Percentiles rank a stretch among this genome's conserved stretches.
Conservation (phyloP, 257 asterid genomes). For the Fraxinus excelsior region DNA sequence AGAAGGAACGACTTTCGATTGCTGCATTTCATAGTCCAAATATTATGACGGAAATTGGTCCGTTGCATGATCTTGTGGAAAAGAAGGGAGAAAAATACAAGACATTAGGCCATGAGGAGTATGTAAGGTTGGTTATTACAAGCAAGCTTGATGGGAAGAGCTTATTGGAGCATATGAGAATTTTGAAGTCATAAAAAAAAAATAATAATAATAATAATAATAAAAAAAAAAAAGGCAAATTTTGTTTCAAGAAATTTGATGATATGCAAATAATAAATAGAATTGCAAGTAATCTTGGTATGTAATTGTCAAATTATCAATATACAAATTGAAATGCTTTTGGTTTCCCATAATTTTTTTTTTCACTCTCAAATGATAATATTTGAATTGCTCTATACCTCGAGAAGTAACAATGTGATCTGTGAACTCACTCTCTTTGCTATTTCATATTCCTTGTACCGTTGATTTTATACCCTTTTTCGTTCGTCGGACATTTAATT, state of each 20-base stretch:
- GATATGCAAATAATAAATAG: background rate
- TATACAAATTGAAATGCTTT: background rate
- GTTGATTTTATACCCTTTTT: no score
- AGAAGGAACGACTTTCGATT: slow-evolving; percentile 33
- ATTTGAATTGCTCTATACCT: no score
- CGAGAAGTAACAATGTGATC: no score
- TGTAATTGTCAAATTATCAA: background rate
- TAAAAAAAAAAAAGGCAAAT: background rate
- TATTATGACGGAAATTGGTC: slow-evolving; percentile 16
- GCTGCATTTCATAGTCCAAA: slow-evolving; percentile 43
- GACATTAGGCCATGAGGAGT: slow-evolving; percentile 27
- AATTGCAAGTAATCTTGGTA: no score
- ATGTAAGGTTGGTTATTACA: slow-evolving; percentile 18
- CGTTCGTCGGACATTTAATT: no score
- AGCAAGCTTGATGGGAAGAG: slow-evolving; percentile 44
- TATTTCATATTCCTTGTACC: no score
- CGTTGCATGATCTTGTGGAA: slow-evolving; percentile 23
- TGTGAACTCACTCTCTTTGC: no score
- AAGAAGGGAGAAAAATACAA: slow-evolving; percentile 28
- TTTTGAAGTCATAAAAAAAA: background rate
- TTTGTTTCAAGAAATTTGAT: background rate
- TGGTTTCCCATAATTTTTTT: no score
- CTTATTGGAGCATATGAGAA: slow-evolving; percentile 25
- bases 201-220: no score
- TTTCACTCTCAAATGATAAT: no score